phyloP scores from a whole-genome alignment of 2,329 filamentous ascomycete genomes.

The Didymella exigua region DNA sequence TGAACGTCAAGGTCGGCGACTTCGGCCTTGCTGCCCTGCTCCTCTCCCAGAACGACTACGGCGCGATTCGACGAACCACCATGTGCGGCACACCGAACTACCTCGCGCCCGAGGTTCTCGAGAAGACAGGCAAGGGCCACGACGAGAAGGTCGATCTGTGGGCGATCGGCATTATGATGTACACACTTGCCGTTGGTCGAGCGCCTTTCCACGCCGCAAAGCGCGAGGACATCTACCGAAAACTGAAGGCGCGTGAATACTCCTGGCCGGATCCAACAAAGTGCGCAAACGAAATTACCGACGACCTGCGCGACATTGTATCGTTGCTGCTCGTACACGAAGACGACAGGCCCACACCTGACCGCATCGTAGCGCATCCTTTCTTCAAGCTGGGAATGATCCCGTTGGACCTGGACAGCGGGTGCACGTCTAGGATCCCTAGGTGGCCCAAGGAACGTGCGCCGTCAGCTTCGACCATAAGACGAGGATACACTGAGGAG shows the following conservation, averaged over 20 bases:
- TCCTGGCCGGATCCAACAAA: slow-evolving; percentile 75
- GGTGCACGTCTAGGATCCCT: slow-evolving; percentile 54
- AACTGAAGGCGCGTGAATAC: slow-evolving; percentile 73
- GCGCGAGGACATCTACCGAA: slow-evolving; percentile 81
- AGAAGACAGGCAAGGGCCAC: slow-evolving; percentile 92
- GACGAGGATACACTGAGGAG: slow-evolving; percentile 57
- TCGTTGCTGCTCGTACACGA: slow-evolving; percentile 77
- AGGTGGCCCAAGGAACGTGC: slow-evolving; percentile 54
- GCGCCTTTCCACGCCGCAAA: slow-evolving; percentile 94
- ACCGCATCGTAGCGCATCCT: slow-evolving; percentile 76
- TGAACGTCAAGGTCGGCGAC: slow-evolving; percentile 98
- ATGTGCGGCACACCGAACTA: slow-evolving; percentile 98
- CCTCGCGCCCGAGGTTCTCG: slow-evolving; percentile 93
- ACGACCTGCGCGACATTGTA: slow-evolving; percentile 78
- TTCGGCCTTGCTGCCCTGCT: slow-evolving; percentile 93
- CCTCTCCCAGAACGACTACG: slow-evolving; percentile 88
- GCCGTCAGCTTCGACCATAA: slow-evolving; percentile 51
- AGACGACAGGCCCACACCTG: slow-evolving; percentile 74
- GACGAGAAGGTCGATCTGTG: slow-evolving; percentile 98
- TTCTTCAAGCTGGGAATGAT: slow-evolving; percentile 81
- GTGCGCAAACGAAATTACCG: slow-evolving; percentile 71
- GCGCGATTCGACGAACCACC: slow-evolving; percentile 79
- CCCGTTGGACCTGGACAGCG: slow-evolving; percentile 59
- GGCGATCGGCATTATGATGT: slow-evolving; percentile 98
- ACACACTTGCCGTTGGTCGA: slow-evolving; percentile 94